These are phyloP conservation scores for Onygenales sp. DNA, from an alignment of 2,329 filamentous ascomycete species.

Conservation along the genomic window DNA sequence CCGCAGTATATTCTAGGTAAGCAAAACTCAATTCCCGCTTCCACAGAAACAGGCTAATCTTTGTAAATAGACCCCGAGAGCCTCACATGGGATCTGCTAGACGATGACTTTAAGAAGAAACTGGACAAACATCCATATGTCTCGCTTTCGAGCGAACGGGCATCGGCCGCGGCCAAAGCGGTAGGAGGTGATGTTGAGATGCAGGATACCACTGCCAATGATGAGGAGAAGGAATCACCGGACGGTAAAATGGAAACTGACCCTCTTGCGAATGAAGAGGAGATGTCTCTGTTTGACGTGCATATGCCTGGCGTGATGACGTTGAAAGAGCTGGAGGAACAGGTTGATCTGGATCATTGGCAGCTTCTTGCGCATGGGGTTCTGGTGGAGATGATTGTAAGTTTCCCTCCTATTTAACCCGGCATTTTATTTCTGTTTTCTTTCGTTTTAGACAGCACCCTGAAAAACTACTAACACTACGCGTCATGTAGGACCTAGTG, in stretches of 20 bases:
- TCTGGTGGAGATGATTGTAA: conserved; percentile 35
- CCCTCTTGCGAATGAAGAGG: conserved; percentile 18
- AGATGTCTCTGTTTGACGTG: conserved; percentile 36
- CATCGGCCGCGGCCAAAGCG: conserved; percentile 9
- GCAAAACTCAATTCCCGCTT: conserved; percentile 6
- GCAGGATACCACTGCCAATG: conserved; percentile 17
- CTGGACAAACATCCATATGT: conserved; percentile 36
- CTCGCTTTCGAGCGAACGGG: conserved; percentile 31
- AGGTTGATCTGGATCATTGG: conserved; percentile 37
- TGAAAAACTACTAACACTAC: background rate
- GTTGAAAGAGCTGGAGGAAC: conserved; percentile 28
- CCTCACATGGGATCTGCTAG: conserved; percentile 35
- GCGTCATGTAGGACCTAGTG: conserved; percentile 30
- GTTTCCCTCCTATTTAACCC: background rate
- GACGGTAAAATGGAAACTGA: background rate
- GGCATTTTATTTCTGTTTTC: background rate
- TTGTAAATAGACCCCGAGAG: conserved; percentile 34
- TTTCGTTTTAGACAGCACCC: background rate
- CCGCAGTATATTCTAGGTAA: conserved; percentile 41
- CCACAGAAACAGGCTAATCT: background rate
- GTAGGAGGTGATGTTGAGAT: conserved; percentile 9
- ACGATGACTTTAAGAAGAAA: conserved; percentile 30
- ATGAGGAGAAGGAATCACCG: background rate
- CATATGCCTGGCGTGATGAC: conserved; percentile 39
- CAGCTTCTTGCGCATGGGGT: conserved; percentile 30